Base-by-base conservation (phyloP, 371 early-diverging fungal genomes). In the Funneliformis caledonium region DNA sequence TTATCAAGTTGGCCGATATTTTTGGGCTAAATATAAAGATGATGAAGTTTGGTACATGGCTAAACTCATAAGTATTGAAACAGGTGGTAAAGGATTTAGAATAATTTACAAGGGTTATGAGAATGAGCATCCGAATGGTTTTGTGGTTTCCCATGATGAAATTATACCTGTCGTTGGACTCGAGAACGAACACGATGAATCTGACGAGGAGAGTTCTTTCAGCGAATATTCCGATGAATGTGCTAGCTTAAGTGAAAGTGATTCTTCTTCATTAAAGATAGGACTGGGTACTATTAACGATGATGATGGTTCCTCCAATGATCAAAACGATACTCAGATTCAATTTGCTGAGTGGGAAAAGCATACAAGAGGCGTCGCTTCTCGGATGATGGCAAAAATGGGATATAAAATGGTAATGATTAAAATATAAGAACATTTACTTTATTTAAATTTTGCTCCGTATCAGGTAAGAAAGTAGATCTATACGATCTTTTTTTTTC, bases 351-450 rank as follows among this genome's bases (percentile, higher is more conserved):
- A 76, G 43, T 76, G 76, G 76, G 76, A 76, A 37, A 76, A 76
- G 47, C 76, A 76, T 22, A 76, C 76, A 22, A 59, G 22, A 42
- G 76, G 76, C 14, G 14, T 76, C 61, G 76, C 62, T 22, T 45
- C 45, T 47, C 26, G 42, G 14, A 19, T 76, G 12, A 61, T 76
- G 76, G 43, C 37, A 11, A 76, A 76, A 47, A 76, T 76, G 76
- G 76, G 76, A 26, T 76, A 76, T 61, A 76, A 76, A 76, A 59
- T 61, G 76, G 76, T 64, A 76, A 56, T 16, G 56, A 56, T 64
- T 22, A 43, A 45, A 70, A 70, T 19, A 65, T 65, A 33, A 65
- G 12, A n/a, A 16, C 2, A n/a, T 47, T 70, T 47, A 43, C 47
- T 47, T 43, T 70, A n/a, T 11, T 26, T 56, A 7, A 52, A 19